Conservation (phyloP, 495 filamentous ascomycete species). For the Lasiosphaeris hirsuta region DNA sequence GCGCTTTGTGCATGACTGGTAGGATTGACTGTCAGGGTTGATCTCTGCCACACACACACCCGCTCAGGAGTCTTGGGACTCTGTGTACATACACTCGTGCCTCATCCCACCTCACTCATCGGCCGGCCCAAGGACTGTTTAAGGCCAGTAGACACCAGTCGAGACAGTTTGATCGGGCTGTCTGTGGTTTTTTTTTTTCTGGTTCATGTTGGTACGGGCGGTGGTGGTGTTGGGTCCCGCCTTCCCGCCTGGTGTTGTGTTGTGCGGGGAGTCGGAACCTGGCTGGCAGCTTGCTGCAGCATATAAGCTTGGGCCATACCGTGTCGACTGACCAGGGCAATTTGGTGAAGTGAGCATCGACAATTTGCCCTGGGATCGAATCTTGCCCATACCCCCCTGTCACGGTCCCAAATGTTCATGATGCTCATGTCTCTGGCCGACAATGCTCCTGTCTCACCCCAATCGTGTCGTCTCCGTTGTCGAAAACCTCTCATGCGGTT, state of each 20-base stretch:
- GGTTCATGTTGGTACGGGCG: too few relatives aligned
- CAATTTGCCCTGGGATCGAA: slow-evolving; percentile 22
- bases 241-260: neutral
- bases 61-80: too few relatives aligned
- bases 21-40: too few relatives aligned
- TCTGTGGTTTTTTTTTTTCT: too few relatives aligned
- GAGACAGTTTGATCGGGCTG: too few relatives aligned
- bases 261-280: slow-evolving; percentile 12
- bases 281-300: neutral
- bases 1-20: neutral
- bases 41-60: too few relatives aligned
- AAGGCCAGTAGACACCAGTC: too few relatives aligned
- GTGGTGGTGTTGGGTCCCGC: neutral
- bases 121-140: too few relatives aligned
- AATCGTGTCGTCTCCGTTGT: too few relatives aligned
- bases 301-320: slow-evolving; percentile 1
- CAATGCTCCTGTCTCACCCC: neutral
- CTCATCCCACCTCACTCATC: neutral
- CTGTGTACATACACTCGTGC: neutral
- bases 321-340: slow-evolving; percentile 2
- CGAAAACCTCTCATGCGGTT: too few relatives aligned
- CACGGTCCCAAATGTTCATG: neutral
- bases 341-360: slow-evolving; percentile 11
- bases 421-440: neutral
- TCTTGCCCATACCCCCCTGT: slow-evolving; percentile 14